Evolutionary conservation across 2,329 filamentous ascomycete genomes (phyloP), one percentile per base, ranked within the genome.

Genomic region (Blastomyces emzantsi): DNA sequence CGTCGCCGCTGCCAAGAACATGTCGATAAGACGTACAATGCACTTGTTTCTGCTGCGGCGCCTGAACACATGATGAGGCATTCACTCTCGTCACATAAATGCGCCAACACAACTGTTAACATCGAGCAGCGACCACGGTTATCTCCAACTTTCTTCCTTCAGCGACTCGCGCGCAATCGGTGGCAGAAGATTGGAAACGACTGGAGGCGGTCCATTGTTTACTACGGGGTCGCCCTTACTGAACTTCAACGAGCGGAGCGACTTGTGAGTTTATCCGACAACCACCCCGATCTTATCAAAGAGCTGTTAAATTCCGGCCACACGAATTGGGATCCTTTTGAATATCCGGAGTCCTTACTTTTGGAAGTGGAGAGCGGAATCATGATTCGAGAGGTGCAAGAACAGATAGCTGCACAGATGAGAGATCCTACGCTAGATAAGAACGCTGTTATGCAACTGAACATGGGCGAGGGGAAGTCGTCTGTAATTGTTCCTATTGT

Each of bases 381-480:
- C 2, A 76, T 87, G 36, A 85, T 90, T 61, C 81, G 87, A 0
- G 75, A 79, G 0, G 81, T 83, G 2, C 87, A 90, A 66, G 78
- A 87, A 0, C 78, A 85, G 4, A 86, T 90, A 7, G 86, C 87
- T 0, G 67, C 75, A 1, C 83, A 84, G 0, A 90, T 84, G 22
- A 85, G 87, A 1, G 73, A 73, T 0, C 86, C 87, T 0, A 63
- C 68, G 0, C 83, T 82, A 0, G 74, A 75, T 0, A 66, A 73
- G 0, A 88, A 87, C 64, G 85, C 85, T 0, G 83, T 88, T 0
- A 67, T 88, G 1, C 86, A 89, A 65, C 80, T 89, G 73, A 85
- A 87, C 65, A 89, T 89, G 86, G 86, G 86, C 0, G 80, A 86
- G 74, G 87, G 87, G 0, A 90, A 90, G 69, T 86, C 85, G 0